Evolutionary conservation across 352 stramenopile genomes (phyloP).

Genomic region (Globisporangium echinulatum): DNA sequence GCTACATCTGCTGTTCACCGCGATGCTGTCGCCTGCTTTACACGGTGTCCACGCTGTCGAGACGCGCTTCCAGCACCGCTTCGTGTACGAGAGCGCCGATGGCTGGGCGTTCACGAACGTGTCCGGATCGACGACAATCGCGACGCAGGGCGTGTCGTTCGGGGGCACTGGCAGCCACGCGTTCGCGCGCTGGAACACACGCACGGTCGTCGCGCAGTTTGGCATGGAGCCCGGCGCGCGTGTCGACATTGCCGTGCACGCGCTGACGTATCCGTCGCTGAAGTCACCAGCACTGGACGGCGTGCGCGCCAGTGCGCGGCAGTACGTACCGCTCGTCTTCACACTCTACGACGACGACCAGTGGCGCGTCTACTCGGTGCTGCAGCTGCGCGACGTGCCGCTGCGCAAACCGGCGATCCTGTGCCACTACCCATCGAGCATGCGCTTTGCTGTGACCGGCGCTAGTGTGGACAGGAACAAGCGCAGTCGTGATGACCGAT

Average conservation of each 20-base stretch:
- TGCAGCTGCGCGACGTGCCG: conserved; percentile 52
- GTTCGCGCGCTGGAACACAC: conserved; percentile 51
- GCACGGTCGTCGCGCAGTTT: conserved; percentile 43
- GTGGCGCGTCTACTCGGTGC: conserved; percentile 50
- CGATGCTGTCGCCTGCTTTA: too few relatives aligned
- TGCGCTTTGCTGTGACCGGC: conserved; percentile 36
- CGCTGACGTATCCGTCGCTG: conserved; percentile 14
- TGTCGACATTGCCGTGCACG: conserved; percentile 33
- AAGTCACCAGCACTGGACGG: neutral
- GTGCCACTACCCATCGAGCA: conserved; percentile 49
- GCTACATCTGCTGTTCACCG: too few relatives aligned
- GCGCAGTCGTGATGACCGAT: neutral
- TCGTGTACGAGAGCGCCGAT: conserved; percentile 5
- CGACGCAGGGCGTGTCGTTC: conserved; percentile 6
- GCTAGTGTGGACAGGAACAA: neutral
- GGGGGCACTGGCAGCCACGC: neutral
- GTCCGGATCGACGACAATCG: neutral
- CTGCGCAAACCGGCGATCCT: conserved; percentile 45
- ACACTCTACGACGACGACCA: conserved; percentile 57
- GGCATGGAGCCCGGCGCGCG: conserved; percentile 45
- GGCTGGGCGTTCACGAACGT: conserved; percentile 6
- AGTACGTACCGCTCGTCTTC: conserved; percentile 37
- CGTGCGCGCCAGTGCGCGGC: neutral
- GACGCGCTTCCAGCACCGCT: conserved; percentile 10
- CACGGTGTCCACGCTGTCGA: conserved; percentile 1